Evolutionary conservation across 257 asterid genomes (phyloP).

Genomic region (Henckelia pumila): DNA sequence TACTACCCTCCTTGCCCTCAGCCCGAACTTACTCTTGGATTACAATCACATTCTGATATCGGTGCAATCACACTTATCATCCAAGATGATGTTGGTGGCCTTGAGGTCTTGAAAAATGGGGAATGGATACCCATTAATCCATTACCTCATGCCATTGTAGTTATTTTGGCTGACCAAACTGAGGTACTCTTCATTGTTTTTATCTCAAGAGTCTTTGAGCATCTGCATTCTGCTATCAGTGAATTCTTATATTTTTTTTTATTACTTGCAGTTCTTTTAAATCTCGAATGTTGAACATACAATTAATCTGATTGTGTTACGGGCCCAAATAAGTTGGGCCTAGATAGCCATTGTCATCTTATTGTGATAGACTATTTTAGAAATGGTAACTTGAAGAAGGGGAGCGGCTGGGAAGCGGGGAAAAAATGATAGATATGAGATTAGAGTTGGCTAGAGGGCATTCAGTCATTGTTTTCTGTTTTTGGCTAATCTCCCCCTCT

Average conservation of each 20-base stretch:
- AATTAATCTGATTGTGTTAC: not conserved
- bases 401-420: no score
- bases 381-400: no score
- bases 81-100: constrained; percentile 96
- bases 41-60: constrained; percentile 88
- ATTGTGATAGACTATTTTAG: no score
- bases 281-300: not conserved
- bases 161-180: constrained; percentile 87
- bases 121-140: constrained; percentile 71
- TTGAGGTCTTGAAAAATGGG: constrained; percentile 77
- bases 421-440: no score
- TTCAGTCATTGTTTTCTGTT: no score
- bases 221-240: not conserved
- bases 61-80: constrained; percentile 84
- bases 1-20: constrained; percentile 94
- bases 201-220: constrained; percentile 11
- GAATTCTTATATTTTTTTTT: no score
- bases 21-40: constrained; percentile 92
- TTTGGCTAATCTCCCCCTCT: no score
- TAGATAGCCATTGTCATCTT: no score
- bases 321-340: no score
- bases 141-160: constrained; percentile 57
- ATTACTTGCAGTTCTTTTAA: not conserved
- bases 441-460: no score
- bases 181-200: constrained; percentile 52